Base-by-base conservation (phyloP, 2,329 filamentous ascomycete genomes). In the Botrytis fragariae region DNA sequence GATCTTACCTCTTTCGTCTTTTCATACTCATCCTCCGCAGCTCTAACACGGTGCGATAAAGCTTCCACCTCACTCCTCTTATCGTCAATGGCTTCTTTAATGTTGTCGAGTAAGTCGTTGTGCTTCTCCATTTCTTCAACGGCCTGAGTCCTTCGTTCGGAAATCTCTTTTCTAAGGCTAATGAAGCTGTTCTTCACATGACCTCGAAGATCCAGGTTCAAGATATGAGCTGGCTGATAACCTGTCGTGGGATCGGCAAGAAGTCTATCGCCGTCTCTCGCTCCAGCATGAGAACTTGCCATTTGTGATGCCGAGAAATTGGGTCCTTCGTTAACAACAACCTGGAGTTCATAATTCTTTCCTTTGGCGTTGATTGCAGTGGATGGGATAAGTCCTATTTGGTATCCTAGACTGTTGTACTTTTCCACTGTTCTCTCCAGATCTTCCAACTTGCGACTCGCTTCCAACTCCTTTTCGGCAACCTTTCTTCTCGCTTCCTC, bases 11-110 rank as follows among this genome's bases (percentile, higher is more conserved):
- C 96, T 80, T 95, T 95, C 32, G 94, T 95, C 83, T 93, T 94
- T 80, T 98, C 94, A 81, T 97, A 97, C 81, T 98, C 95, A 79
- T 97, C 93, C 81, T 97, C 93, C 0, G 95, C 95, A 29, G 93
- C 93, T 48, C 93, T 90, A 63, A 97, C 93, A 61, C 93, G 90
- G 82, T 98, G 95, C 77, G 95, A 93, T 25, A 99, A 86, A 5
- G 94, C 93, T 81, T 98, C 95, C 29, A 99, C 93, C 81, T 99
- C 96, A 77, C 91, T 92, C 75, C 92, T 89, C 84, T 97, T 98
- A 83, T 99, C 95, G 81, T 98, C 95, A 82, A 99, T 96, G 25
- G 95, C 94, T 83, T 99, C 97, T 82, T 96, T 96, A 81, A 98
- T 95, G 77, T 93, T 93, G 82, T 98, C 95, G 16, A 99, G 89